Percentiles rank a stretch among this genome's conserved stretches.
These are phyloP conservation scores for Colletotrichum eleusines DNA, from an alignment of 2,329 filamentous ascomycete genomes.

Conservation along the genomic window DNA sequence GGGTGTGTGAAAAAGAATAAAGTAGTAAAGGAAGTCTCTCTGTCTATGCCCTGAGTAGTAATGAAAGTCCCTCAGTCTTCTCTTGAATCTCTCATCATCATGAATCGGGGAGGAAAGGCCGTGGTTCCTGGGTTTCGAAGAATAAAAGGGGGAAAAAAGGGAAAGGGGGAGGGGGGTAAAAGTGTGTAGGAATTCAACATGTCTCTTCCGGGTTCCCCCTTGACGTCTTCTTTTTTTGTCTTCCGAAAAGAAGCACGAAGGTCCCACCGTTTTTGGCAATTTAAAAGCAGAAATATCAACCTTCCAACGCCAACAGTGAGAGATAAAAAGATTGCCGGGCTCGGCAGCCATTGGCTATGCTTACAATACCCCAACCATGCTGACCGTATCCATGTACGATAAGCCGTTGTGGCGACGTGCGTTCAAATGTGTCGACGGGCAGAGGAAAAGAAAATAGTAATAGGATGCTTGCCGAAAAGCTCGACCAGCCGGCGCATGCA, in stretches of 20 bases:
- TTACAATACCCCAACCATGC: conserved; percentile 28
- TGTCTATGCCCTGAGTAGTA: conserved; percentile 43
- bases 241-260: conserved; percentile 40
- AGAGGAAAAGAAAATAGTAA: neutral
- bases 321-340: conserved; percentile 18
- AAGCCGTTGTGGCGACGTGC: conserved; percentile 7
- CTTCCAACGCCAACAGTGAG: conserved; percentile 35
- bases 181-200: conserved; percentile 31
- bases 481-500: neutral
- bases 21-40: conserved; percentile 37
- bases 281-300: conserved; percentile 19
- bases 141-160: conserved; percentile 41
- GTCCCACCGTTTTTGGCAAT: conserved; percentile 39
- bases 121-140: conserved; percentile 45
- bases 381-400: conserved; percentile 25
- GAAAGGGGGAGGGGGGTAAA: conserved; percentile 33
- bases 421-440: conserved; percentile 15
- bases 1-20: neutral
- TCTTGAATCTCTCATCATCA: conserved; percentile 42
- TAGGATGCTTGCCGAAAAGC: conserved; percentile 7
- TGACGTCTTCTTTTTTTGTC: conserved; percentile 34
- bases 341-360: conserved; percentile 29
- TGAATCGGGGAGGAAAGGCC: conserved; percentile 33
- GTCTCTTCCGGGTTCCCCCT: conserved; percentile 30
- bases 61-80: conserved; percentile 41